phyloP scores from a whole-genome alignment of 495 filamentous ascomycete species.

The Xylaria bambusicola region DNA sequence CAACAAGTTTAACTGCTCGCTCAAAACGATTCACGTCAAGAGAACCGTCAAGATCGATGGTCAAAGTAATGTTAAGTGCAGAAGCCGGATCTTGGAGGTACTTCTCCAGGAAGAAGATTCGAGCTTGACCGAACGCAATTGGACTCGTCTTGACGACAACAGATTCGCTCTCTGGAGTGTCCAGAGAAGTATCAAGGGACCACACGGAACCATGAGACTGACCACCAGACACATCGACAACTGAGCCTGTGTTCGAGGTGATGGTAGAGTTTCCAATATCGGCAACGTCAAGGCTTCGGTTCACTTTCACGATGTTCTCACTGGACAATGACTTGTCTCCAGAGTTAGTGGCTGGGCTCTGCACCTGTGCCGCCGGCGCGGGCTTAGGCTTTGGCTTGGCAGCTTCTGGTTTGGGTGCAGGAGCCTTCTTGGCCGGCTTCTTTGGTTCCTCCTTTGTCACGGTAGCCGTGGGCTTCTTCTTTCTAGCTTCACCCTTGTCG shows the following conservation, averaged over 20 bases:
- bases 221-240: background rate
- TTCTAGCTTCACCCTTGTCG: background rate
- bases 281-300: too few relatives aligned
- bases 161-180: background rate
- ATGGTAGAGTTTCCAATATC: too few relatives aligned
- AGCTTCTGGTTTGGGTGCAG: background rate
- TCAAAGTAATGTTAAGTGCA: conserved; percentile 37
- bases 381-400: background rate
- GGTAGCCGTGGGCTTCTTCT: background rate
- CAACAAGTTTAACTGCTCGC: conserved; percentile 30
- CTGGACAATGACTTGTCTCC: too few relatives aligned
- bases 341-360: background rate
- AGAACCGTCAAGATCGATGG: conserved; percentile 29
- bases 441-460: too few relatives aligned
- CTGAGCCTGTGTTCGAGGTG: background rate
- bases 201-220: background rate
- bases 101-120: conserved; percentile 49
- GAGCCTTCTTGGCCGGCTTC: too few relatives aligned
- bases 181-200: background rate
- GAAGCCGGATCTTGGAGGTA: conserved; percentile 36
- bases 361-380: background rate
- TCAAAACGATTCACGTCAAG: conserved; percentile 25
- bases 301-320: too few relatives aligned
- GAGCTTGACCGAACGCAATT: conserved; percentile 40
- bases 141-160: conserved; percentile 8